Percentiles rank a stretch among this genome's conserved stretches.
Conservation (phyloP, 306 rosid genomes). For the Arachis hypogaea region DNA sequence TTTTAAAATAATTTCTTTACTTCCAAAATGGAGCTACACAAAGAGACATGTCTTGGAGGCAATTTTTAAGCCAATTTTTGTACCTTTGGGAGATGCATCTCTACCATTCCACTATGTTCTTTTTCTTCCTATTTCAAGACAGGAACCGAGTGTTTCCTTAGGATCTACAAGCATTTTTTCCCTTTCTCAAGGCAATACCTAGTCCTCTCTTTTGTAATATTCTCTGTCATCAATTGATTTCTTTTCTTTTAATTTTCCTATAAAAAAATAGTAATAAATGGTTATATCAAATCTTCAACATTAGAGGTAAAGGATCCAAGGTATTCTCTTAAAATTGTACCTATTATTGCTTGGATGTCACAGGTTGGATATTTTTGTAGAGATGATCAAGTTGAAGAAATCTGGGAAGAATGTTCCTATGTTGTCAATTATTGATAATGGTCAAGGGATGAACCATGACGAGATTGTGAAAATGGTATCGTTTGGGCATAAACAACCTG, state of each 20-base stretch:
- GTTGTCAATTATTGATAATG: slow-evolving; percentile 61
- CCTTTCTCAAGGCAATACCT: neutral
- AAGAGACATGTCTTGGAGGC: no score
- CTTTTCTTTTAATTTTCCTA: neutral
- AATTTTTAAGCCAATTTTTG: no score
- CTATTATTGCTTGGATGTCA: slow-evolving; percentile 35
- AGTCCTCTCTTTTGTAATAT: neutral
- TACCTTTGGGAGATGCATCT: no score
- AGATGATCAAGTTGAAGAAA: slow-evolving; percentile 48
- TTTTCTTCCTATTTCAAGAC: no score
- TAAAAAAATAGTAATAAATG: neutral
- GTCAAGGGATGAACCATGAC: slow-evolving; percentile 59
- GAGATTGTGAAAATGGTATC: slow-evolving; percentile 56
- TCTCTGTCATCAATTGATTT: neutral
- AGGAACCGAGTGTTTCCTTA: neutral
- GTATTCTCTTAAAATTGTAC: slow-evolving; percentile 9
- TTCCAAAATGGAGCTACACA: no score
- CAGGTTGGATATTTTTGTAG: slow-evolving; percentile 55
- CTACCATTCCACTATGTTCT: no score
- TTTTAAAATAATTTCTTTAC: no score
- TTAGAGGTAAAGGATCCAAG: no score
- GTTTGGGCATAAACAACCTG: slow-evolving; percentile 54
- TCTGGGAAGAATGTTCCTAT: slow-evolving; percentile 49
- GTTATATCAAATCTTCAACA: neutral
- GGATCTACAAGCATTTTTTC: neutral